Evolutionary conservation across 2,329 filamentous ascomycete species (phyloP).

Genomic region (Peltaster fructicola): DNA sequence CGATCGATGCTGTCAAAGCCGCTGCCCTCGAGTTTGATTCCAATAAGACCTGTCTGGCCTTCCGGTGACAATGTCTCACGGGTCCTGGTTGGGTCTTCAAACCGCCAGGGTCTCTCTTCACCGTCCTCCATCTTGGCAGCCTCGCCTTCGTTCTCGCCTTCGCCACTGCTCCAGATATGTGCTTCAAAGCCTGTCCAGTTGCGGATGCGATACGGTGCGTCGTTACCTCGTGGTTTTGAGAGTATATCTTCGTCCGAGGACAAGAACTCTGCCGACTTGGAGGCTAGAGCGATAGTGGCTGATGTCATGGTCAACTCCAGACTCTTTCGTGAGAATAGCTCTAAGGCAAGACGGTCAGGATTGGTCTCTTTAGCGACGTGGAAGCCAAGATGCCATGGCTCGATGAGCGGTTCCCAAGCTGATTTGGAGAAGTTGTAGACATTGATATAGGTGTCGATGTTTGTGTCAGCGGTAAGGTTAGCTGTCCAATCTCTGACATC

Average conservation of each 20-base stretch:
- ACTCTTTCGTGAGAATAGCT: constrained; percentile 72
- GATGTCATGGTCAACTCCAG: constrained; percentile 88
- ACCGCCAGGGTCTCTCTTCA: constrained; percentile 84
- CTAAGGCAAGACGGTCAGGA: constrained; percentile 62
- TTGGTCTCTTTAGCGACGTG: constrained; percentile 64
- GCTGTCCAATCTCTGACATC: constrained; percentile 83
- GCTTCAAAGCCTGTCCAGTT: constrained; percentile 94
- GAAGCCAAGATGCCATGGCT: constrained; percentile 91
- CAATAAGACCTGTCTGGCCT: constrained; percentile 59
- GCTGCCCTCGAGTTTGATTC: constrained; percentile 74
- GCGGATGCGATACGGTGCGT: constrained; percentile 81
- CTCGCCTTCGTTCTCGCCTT: constrained; percentile 51
- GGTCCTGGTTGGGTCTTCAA: constrained; percentile 92
- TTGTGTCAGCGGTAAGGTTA: constrained; percentile 68
- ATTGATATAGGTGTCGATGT: constrained; percentile 87
- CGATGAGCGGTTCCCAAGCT: constrained; percentile 88
- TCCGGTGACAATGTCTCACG: constrained; percentile 82
- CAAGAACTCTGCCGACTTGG: constrained; percentile 83
- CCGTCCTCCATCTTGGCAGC: constrained; percentile 70
- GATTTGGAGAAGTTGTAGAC: constrained; percentile 99
- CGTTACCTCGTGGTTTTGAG: constrained; percentile 76
- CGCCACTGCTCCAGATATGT: constrained; percentile 62
- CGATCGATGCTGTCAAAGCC: constrained; percentile 83
- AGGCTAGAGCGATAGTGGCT: constrained; percentile 79
- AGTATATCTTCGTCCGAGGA: constrained; percentile 78